Percentiles rank a stretch among this genome's conserved stretches.
Evolutionary conservation across 169 alveolate genomes (phyloP).

Genomic region (Plasmodium falciparum): DNA sequence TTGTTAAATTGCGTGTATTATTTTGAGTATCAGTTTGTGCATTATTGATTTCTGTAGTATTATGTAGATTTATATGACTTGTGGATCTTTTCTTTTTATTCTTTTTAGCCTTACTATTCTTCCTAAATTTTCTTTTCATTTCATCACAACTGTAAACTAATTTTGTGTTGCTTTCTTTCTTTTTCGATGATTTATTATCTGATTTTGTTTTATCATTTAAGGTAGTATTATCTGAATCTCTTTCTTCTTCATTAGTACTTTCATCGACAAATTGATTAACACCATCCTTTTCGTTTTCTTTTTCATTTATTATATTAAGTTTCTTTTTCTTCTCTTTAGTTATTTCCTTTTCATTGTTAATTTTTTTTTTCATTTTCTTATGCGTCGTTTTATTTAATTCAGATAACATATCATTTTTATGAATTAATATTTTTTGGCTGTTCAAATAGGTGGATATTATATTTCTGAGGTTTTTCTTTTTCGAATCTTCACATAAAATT

Average conservation of each 20-base stretch:
- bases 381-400: conserved; percentile 17
- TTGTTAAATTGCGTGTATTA: conserved; percentile 59
- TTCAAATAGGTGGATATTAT: conserved; percentile 29
- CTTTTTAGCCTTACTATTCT: not conserved
- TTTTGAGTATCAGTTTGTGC: conserved; percentile 24
- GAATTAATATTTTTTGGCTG: conserved; percentile 28
- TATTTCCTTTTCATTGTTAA: not conserved
- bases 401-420: conserved; percentile 34
- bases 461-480: conserved; percentile 15
- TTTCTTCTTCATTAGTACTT: not conserved
- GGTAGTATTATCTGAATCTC: not conserved
- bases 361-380: not conserved
- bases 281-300: not conserved
- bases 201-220: not conserved
- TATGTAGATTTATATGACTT: not conserved
- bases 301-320: not conserved
- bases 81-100: not conserved
- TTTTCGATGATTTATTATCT: not conserved
- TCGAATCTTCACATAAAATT: conserved; percentile 26
- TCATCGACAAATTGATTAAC: not conserved
- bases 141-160: not conserved
- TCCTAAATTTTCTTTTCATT: not conserved
- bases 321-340: not conserved
- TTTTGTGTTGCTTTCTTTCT: not conserved
- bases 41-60: not conserved